A percentile compares a stretch with the other conserved stretches of the same genome.
Evolutionary conservation across 2,329 filamentous ascomycete genomes (phyloP).

Genomic region (Aspergillus brasiliensis): DNA sequence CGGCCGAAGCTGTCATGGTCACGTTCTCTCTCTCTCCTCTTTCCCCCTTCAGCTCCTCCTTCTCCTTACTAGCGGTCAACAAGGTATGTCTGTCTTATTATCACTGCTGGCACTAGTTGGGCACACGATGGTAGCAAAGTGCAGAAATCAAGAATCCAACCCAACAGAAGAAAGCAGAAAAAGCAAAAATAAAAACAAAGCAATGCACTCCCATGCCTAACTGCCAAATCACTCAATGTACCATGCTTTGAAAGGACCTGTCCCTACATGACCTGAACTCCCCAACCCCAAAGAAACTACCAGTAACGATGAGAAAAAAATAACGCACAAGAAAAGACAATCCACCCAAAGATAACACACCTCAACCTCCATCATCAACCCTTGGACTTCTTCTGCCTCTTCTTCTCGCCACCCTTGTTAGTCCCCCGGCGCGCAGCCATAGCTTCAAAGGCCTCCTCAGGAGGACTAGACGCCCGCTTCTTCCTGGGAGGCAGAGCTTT

Average conservation of each 20-base stretch:
- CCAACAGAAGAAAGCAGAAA: background rate
- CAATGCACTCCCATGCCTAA: background rate
- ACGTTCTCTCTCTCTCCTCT: background rate
- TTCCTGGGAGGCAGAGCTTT: constrained; percentile 36
- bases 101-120: background rate
- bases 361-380: no score
- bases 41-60: background rate
- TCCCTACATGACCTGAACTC: constrained; percentile 2
- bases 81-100: background rate
- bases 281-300: background rate
- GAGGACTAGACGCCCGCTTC: constrained; percentile 35
- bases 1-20: background rate
- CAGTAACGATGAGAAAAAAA: constrained; percentile 7
- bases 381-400: constrained; percentile 32
- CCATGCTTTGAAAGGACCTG: background rate
- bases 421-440: constrained; percentile 42
- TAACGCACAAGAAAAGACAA: background rate
- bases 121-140: background rate
- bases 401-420: constrained; percentile 28
- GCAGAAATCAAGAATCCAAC: background rate
- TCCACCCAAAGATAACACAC: background rate
- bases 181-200: background rate
- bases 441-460: constrained; percentile 62
- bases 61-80: background rate
- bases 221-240: constrained; percentile 1